A percentile compares a stretch with the other conserved stretches of the same genome.
phyloP scores from a whole-genome alignment of 345 rosid genomes.

The Hibiscus syriacus region DNA sequence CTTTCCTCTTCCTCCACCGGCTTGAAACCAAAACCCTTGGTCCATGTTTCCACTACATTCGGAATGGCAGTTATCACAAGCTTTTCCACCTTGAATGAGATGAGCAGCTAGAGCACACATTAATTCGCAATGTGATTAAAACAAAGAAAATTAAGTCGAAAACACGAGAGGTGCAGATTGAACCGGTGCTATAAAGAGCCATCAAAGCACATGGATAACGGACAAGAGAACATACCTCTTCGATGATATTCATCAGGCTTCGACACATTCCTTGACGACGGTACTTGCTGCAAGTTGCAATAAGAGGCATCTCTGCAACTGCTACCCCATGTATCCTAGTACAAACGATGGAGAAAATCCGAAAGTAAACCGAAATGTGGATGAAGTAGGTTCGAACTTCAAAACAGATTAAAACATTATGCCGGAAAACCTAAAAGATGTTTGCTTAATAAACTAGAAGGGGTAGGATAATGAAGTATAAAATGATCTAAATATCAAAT shows the following conservation, averaged over 20 bases:
- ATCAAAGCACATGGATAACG: not conserved
- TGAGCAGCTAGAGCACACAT: conserved; percentile 52
- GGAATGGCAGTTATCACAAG: conserved; percentile 91
- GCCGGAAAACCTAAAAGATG: too few relatives aligned
- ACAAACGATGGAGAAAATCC: not conserved
- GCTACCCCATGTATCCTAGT: conserved; percentile 69
- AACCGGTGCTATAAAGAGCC: not conserved
- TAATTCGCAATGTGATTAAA: not conserved
- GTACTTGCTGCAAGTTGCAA: conserved; percentile 85
- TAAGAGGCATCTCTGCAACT: conserved; percentile 96
- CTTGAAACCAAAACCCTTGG: conserved; percentile 68
- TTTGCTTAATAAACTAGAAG: too few relatives aligned
- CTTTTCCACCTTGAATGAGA: conserved; percentile 69
- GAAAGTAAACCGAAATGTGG: not conserved
- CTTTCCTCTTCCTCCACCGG: conserved; percentile 53
- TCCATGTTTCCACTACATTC: conserved; percentile 77
- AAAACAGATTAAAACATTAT: not conserved
- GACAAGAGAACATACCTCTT: conserved; percentile 46
- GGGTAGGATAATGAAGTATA: too few relatives aligned
- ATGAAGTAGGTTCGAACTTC: not conserved
- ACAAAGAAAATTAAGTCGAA: too few relatives aligned
- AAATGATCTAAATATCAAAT: not conserved
- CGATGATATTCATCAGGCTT: conserved; percentile 62
- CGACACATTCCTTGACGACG: conserved; percentile 95
- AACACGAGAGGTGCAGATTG: not conserved